Conservation (phyloP, 371 early-diverging fungal genomes). For the Rhizopus microsporus region DNA sequence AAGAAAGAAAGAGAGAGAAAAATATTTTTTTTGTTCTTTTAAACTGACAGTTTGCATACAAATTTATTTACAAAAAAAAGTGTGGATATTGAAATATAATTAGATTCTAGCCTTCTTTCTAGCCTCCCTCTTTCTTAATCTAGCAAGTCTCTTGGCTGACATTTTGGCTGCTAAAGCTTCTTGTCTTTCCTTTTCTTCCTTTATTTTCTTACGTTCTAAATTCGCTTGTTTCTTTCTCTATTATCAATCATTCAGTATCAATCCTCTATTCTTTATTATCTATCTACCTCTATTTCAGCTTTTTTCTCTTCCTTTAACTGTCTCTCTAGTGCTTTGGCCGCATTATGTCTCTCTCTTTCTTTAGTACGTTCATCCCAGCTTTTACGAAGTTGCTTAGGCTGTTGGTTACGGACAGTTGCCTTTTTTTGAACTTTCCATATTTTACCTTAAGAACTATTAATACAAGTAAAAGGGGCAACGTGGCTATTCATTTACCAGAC, state of each 20-base stretch:
- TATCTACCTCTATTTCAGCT: slow-evolving; percentile 55
- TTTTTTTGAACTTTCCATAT: slow-evolving; percentile 60
- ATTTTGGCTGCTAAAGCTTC: slow-evolving; percentile 49
- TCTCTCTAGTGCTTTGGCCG: slow-evolving; percentile 48
- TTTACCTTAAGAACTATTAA: slow-evolving; percentile 35
- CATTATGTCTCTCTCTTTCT: slow-evolving; percentile 41
- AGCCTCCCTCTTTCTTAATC: slow-evolving; percentile 30
- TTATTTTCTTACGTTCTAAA: slow-evolving; percentile 59
- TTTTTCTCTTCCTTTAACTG: slow-evolving; percentile 60
- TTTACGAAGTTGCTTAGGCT: slow-evolving; percentile 53
- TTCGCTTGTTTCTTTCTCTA: slow-evolving; percentile 63
- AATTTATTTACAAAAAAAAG: background rate
- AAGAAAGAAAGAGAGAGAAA: slow-evolving; percentile 5
- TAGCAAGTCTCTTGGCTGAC: slow-evolving; percentile 31
- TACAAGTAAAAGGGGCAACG: background rate
- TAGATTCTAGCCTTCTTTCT: slow-evolving; percentile 35
- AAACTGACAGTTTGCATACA: background rate
- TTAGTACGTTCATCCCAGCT: slow-evolving; percentile 55
- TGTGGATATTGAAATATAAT: background rate
- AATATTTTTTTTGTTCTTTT: slow-evolving; percentile 3
- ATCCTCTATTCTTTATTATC: background rate
- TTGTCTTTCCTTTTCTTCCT: slow-evolving; percentile 64
- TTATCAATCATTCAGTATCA: background rate
- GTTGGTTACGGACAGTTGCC: slow-evolving; percentile 56
- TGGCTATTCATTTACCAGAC: slow-evolving; percentile 33